Percentiles rank a stretch among this genome's conserved stretches.
Evolutionary conservation across 2,329 filamentous ascomycete species (phyloP).

Genomic region (Sarocladiaceae sp.): DNA sequence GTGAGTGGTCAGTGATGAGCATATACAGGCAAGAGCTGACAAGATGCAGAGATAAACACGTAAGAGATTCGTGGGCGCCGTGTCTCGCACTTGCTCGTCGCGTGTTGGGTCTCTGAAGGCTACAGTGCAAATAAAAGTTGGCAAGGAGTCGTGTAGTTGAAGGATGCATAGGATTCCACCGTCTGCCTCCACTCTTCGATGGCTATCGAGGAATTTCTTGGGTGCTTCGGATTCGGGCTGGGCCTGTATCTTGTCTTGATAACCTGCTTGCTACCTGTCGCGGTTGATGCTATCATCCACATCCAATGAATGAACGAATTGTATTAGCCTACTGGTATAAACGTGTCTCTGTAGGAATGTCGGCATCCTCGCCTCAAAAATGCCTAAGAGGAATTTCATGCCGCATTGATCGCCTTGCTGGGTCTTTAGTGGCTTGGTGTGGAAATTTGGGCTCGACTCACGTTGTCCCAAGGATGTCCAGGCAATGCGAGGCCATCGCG

Average conservation of each 20-base stretch:
- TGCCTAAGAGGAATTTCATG: no score
- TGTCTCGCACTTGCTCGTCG: no score
- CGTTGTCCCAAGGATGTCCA: no score
- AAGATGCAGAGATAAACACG: slow-evolving; percentile 18
- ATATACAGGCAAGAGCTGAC: slow-evolving; percentile 19
- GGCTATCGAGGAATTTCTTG: neutral
- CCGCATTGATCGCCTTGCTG: no score
- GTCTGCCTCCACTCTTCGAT: neutral
- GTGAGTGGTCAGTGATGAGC: slow-evolving; percentile 35
- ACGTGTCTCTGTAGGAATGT: no score
- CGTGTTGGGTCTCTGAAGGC: no score
- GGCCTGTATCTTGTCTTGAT: neutral
- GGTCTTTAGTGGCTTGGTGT: no score
- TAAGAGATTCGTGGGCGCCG: neutral
- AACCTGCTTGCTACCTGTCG: neutral
- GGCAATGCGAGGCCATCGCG: no score
- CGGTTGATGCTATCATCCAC: neutral
- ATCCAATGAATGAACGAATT: slow-evolving; percentile 7
- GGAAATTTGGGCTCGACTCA: no score
- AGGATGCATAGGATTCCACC: neutral
- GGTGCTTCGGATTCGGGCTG: neutral
- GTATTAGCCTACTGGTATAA: slow-evolving; percentile 2
- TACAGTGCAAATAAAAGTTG: neutral
- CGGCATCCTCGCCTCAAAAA: no score
- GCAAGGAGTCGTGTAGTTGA: neutral